Conservation (phyloP, 2,329 filamentous ascomycete species). For the Sarocladium oryzae region DNA sequence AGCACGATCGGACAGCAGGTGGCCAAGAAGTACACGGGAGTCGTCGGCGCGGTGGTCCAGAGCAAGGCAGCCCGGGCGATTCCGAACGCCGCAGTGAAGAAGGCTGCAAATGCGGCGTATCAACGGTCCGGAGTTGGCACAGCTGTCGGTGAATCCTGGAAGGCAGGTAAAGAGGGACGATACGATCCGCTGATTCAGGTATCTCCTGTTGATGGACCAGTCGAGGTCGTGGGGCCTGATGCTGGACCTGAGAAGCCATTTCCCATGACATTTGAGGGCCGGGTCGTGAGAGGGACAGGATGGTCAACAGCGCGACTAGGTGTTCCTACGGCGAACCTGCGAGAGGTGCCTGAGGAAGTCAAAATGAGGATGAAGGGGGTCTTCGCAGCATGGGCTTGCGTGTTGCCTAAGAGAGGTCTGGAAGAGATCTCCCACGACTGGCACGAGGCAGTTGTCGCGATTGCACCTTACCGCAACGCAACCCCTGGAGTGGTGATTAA, state of each 20-base stretch:
- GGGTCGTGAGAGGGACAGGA: too few species aligned
- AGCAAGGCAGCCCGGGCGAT: conserved; percentile 30
- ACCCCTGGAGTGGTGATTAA: conserved; percentile 39
- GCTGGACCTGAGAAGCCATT: conserved; percentile 44
- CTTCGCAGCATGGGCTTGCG: conserved; percentile 58
- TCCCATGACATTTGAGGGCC: too few species aligned
- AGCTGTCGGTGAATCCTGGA: conserved; percentile 19
- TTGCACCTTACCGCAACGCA: conserved; percentile 43
- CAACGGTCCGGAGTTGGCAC: not conserved
- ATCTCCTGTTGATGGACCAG: conserved; percentile 24
- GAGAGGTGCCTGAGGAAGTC: conserved; percentile 44
- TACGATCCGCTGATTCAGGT: conserved; percentile 30
- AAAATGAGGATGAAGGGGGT: conserved; percentile 50
- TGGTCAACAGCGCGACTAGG: conserved; percentile 27
- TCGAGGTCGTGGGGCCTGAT: conserved; percentile 39
- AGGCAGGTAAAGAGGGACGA: conserved; percentile 26
- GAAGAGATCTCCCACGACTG: conserved; percentile 38
- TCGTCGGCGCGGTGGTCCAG: conserved; percentile 33
- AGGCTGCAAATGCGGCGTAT: conserved; percentile 5
- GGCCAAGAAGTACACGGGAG: conserved; percentile 35
- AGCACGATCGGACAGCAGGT: conserved; percentile 41
- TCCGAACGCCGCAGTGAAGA: conserved; percentile 19
- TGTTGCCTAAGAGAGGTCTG: conserved; percentile 27
- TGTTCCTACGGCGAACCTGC: conserved; percentile 49
- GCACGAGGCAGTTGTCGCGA: conserved; percentile 53